Evolutionary conservation across 768 basidiomycete genomes (phyloP).

Genomic region (Leccinum disarticulatum): DNA sequence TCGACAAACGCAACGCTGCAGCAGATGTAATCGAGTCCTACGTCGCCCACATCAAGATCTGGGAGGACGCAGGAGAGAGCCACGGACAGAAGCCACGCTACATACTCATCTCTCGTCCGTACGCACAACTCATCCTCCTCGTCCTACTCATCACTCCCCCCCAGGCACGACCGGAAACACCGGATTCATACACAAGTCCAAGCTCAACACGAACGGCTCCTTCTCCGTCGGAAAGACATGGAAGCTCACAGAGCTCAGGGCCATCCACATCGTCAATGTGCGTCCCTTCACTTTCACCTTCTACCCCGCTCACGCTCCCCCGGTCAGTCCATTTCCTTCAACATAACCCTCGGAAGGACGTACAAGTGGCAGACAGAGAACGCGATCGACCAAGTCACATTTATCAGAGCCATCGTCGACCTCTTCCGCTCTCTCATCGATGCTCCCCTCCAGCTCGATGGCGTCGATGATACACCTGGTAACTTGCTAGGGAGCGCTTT

Average conservation of each 20-base stretch:
- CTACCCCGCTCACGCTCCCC: conserved; percentile 15
- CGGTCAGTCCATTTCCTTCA: conserved; percentile 61
- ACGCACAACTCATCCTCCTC: neutral
- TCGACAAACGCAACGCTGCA: conserved; percentile 65
- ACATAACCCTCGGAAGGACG: conserved; percentile 82
- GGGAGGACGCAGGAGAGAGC: conserved; percentile 80
- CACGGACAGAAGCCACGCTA: conserved; percentile 84
- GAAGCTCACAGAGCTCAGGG: conserved; percentile 79
- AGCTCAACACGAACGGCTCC: conserved; percentile 89
- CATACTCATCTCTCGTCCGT: conserved; percentile 87
- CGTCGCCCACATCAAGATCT: conserved; percentile 88
- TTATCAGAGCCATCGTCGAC: conserved; percentile 65
- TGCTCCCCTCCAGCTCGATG: conserved; percentile 56
- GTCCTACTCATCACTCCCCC: neutral
- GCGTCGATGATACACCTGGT: conserved; percentile 48
- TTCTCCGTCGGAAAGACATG: conserved; percentile 99
- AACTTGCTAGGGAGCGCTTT: conserved; percentile 10
- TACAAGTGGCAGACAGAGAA: conserved; percentile 90
- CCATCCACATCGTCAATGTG: conserved; percentile 74
- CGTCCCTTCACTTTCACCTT: conserved; percentile 27
- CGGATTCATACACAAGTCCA: conserved; percentile 92
- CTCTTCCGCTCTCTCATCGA: conserved; percentile 53
- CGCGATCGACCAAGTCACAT: conserved; percentile 65
- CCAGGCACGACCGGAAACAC: conserved; percentile 60
- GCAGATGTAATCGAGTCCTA: conserved; percentile 75